Evolutionary conservation across 2,329 filamentous ascomycete genomes (phyloP).

Genomic region (Parasarocladium wereldwijsianum): DNA sequence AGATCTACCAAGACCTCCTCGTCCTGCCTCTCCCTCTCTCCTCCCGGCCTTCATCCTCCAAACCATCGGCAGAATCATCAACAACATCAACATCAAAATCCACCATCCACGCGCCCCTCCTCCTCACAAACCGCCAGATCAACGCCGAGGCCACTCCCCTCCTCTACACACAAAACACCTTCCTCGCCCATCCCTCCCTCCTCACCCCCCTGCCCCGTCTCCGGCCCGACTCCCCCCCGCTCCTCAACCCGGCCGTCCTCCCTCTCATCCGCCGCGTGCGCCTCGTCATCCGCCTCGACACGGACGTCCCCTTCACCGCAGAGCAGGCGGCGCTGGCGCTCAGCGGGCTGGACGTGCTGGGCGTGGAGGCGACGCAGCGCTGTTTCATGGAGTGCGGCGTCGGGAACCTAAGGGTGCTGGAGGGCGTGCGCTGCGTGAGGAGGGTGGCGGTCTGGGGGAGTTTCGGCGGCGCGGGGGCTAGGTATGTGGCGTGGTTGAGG

Average conservation of each 20-base stretch:
- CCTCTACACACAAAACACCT: constrained; percentile 28
- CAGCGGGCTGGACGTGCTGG: constrained; percentile 21
- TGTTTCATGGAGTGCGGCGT: constrained; percentile 23
- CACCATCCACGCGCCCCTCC: constrained; percentile 21
- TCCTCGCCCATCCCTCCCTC: constrained; percentile 24
- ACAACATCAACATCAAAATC: constrained; percentile 7
- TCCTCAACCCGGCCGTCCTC: constrained; percentile 14
- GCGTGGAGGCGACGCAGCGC: constrained; percentile 22
- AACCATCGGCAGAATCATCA: constrained; percentile 10
- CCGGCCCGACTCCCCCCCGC: constrained; percentile 15
- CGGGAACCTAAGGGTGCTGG: constrained; percentile 23
- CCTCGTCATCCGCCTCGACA: constrained; percentile 25
- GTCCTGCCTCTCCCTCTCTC: constrained; percentile 13
- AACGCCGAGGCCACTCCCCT: constrained; percentile 24
- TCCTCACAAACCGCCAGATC: constrained; percentile 23
- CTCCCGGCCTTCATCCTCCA: constrained; percentile 6
- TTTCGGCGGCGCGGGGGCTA: constrained; percentile 24
- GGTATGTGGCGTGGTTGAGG: constrained; percentile 26
- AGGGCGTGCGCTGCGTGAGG: constrained; percentile 25
- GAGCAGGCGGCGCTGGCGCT: constrained; percentile 18
- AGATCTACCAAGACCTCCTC: constrained; percentile 30
- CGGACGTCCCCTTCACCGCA: constrained; percentile 18
- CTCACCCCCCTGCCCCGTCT: constrained; percentile 27
- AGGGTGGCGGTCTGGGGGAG: constrained; percentile 20
- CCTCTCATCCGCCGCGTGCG: constrained; percentile 23